Base-by-base conservation (phyloP, 169 alveolate genomes). In the Plasmodium sp. region DNA sequence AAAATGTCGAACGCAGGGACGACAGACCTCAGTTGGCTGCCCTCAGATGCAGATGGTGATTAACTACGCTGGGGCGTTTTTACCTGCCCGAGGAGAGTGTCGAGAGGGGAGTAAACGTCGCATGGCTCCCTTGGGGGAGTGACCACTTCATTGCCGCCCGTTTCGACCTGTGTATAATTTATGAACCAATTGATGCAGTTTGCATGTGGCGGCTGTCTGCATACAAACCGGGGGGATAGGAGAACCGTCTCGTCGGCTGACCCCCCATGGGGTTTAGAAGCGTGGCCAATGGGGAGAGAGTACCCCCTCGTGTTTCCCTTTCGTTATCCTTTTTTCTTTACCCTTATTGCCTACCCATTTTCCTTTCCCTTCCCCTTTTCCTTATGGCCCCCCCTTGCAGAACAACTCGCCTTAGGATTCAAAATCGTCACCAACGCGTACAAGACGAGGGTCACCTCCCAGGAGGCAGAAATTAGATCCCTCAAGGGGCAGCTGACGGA, bases 331-430 rank as follows among this genome's bases (percentile, higher is more conserved):
- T 4, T 5, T 48, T 10, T 4, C 18, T 5, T 48, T 1, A 9
- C 7, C 10, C n/a, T 3, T 54, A 54, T 54, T 14, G n/a, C 27
- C 14, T 79, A 2, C 16, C 43, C 18, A 22, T 18, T 18, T 83
- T 83, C 41, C 36, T 18, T 83, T 83, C 18, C 56, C 71, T 34
- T n/a, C 71, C 34, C 54, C 58, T 73, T 12, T 86, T 22, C 27
- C 27, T 22, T 22, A 22, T 22, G 27, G 27, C 36, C 5, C 72
- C 31, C 58, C 34, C 31, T 18, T 33, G 18, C 96, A 97, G 98
- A 97, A 92, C 98, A 97, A 80, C 95, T 97, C 54, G 98, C 98
- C 39, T 88, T 97, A 81, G 98, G 98, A 48, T 95, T 97, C 84
- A 94, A 97, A 71, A 96, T 97, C 85, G 94, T 97, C 34, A 96